Evolutionary conservation across 345 rosid species (phyloP).

Genomic region (Lumnitzera racemosa): DNA sequence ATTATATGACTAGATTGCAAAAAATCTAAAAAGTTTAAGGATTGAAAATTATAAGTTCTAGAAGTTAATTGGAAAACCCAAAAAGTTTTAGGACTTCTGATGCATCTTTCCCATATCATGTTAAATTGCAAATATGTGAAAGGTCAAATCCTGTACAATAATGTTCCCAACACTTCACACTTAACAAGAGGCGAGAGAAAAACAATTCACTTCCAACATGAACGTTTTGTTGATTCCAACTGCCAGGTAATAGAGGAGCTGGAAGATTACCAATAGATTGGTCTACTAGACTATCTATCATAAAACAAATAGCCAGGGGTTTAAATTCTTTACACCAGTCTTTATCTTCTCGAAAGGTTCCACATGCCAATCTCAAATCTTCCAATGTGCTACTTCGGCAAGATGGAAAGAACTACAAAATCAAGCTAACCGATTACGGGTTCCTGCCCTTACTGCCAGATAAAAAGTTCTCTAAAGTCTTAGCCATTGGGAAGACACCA

Average conservation of each 20-base stretch:
- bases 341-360: conserved; percentile 35
- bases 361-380: conserved; percentile 56
- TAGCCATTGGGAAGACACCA: conserved; percentile 35
- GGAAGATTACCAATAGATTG: conserved; percentile 37
- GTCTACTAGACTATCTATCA: conserved; percentile 32
- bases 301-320: conserved; percentile 37
- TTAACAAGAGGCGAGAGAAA: no score
- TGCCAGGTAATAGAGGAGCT: conserved; percentile 31
- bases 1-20: no score
- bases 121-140: no score
- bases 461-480: conserved; percentile 10
- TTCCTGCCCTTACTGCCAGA: conserved; percentile 35
- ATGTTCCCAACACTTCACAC: no score
- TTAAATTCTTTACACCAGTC: conserved; percentile 36
- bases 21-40: no score
- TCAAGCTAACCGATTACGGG: conserved; percentile 41
- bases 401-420: conserved; percentile 13
- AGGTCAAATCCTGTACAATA: no score
- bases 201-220: neutral
- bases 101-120: no score
- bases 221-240: conserved; percentile 1
- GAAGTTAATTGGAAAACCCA: no score
- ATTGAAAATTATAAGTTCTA: no score
- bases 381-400: conserved; percentile 29
- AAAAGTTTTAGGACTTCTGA: no score